These are phyloP conservation scores for Forsythia viridissima DNA, from an alignment of 257 asterid species.

Conservation along the genomic window DNA sequence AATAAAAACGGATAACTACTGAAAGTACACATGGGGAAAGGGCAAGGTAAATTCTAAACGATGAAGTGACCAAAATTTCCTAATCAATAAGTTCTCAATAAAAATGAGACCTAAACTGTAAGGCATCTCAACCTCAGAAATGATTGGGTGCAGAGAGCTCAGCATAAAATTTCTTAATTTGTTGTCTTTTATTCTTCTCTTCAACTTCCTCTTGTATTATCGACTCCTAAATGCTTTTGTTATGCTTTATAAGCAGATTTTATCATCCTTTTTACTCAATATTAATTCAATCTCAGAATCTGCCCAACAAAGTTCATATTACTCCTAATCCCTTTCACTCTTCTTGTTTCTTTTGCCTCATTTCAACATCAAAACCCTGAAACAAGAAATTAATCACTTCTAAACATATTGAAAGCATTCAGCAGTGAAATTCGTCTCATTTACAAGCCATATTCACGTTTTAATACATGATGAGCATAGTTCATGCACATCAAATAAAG, in stretches of 20 bases:
- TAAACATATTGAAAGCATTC: conserved; percentile 6
- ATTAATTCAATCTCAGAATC: not conserved
- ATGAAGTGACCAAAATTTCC: not conserved
- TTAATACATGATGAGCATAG: conserved; percentile 20
- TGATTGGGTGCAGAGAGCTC: not conserved
- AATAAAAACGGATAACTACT: not conserved
- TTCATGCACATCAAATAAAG: conserved; percentile 11
- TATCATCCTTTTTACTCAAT: not conserved
- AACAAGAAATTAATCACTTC: not conserved
- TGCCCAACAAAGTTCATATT: conserved; percentile 6
- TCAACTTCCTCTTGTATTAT: conserved; percentile 7
- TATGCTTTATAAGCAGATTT: conserved; percentile 4
- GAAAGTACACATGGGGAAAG: conserved; percentile 5
- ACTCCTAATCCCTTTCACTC: not conserved
- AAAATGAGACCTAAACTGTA: not conserved
- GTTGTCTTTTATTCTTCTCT: not conserved
- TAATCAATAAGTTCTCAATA: not conserved
- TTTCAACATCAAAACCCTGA: conserved; percentile 4
- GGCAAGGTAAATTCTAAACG: conserved; percentile 3
- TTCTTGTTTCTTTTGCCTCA: not conserved
- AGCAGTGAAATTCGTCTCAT: conserved; percentile 7
- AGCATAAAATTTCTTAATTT: not conserved
- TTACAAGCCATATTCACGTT: conserved; percentile 8
- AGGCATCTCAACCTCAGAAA: not conserved
- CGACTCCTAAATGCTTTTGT: not conserved